phyloP scores from a whole-genome alignment of 2,329 filamentous ascomycete genomes.

The Alternaria novae-zelandiae region DNA sequence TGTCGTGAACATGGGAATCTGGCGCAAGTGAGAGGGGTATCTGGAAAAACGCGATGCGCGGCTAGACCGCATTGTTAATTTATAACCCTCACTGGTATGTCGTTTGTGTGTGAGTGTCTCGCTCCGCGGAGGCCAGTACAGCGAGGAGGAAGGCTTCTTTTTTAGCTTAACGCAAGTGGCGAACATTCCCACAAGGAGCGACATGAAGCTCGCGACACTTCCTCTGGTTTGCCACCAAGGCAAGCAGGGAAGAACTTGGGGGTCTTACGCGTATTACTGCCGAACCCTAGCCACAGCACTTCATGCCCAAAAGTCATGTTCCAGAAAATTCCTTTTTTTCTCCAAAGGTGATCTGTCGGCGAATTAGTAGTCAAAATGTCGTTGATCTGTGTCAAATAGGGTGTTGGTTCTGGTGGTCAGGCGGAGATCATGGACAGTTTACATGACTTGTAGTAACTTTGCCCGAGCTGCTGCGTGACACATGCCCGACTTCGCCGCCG shows the following conservation, averaged over 20 bases:
- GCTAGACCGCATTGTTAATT: slow-evolving; percentile 18
- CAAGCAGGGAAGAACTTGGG: not conserved
- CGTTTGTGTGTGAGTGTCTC: not conserved
- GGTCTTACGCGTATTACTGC: not conserved
- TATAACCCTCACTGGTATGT: slow-evolving; percentile 2
- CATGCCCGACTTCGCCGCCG: not conserved
- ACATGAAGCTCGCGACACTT: slow-evolving; percentile 3
- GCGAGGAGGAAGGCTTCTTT: not conserved
- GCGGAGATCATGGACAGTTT: not conserved
- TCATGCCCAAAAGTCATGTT: not conserved
- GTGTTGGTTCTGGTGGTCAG: not conserved
- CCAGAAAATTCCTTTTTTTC: not conserved
- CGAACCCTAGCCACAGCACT: not conserved
- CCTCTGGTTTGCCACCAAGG: slow-evolving; percentile 1
- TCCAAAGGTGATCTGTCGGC: not conserved
- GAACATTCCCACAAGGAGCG: not conserved
- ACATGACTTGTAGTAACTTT: not conserved
- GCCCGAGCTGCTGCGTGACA: not conserved
- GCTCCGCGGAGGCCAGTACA: slow-evolving; percentile 6
- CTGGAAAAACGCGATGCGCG: slow-evolving; percentile 9
- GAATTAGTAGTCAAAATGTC: not conserved
- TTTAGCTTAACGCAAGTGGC: not conserved
- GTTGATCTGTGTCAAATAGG: not conserved
- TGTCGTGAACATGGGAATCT: slow-evolving; percentile 13
- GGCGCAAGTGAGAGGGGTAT: slow-evolving; percentile 6